phyloP scores from a whole-genome alignment of 2,329 filamentous ascomycete species.

The Lithohypha guttulata region DNA sequence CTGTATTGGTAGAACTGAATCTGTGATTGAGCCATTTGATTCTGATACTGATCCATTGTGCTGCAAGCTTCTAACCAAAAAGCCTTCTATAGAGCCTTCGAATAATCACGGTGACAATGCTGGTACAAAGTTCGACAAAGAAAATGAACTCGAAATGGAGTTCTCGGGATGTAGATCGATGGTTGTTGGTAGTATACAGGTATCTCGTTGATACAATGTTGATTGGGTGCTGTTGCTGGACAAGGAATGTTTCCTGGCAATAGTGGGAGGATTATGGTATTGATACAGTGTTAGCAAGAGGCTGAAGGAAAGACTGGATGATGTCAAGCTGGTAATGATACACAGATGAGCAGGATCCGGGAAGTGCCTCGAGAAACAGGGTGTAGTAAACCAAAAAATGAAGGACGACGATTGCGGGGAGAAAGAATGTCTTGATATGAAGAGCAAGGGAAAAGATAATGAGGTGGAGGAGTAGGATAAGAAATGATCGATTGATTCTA shows the following conservation, averaged over 20 bases:
- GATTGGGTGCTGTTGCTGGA: conserved; percentile 1
- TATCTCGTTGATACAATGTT: conserved; percentile 6
- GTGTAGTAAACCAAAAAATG: conserved; percentile 19
- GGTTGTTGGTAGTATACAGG: conserved; percentile 8
- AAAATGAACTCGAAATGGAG: not conserved
- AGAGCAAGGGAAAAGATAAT: conserved; percentile 17
- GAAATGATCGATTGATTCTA: conserved; percentile 20
- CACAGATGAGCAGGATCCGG: conserved; percentile 22
- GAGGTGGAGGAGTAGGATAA: conserved; percentile 22
- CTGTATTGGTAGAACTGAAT: conserved; percentile 81
- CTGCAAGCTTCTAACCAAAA: conserved; percentile 8
- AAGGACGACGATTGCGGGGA: conserved; percentile 21
- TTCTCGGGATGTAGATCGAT: not conserved
- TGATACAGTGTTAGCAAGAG: conserved; percentile 14
- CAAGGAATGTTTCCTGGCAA: conserved; percentile 1
- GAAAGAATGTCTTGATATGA: conserved; percentile 23
- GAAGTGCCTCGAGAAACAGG: conserved; percentile 21
- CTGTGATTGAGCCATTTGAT: conserved; percentile 20
- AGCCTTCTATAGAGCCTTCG: conserved; percentile 8
- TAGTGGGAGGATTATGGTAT: conserved; percentile 11
- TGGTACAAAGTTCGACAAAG: conserved; percentile 17
- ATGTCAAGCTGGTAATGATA: conserved; percentile 21
- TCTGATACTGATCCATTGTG: conserved; percentile 15
- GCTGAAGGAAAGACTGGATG: conserved; percentile 22
- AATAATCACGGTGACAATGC: not conserved